Conservation (phyloP, 1,284 basidiomycete species). For the Ceratobasidium sp. region DNA sequence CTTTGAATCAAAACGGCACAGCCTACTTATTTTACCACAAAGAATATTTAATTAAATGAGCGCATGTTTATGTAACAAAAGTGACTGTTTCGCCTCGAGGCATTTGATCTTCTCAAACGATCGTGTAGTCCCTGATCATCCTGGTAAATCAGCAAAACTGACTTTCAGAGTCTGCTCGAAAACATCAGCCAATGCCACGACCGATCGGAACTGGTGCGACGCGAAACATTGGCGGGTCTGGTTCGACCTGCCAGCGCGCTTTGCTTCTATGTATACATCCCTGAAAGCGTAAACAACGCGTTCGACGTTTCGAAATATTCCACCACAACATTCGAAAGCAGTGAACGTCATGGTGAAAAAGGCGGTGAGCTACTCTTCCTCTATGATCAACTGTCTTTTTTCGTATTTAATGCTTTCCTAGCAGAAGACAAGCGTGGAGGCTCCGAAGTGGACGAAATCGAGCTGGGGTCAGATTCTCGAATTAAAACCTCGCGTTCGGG, state of each 20-base stretch:
- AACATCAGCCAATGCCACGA: too few relatives aligned
- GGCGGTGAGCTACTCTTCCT: neutral
- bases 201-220: too few relatives aligned
- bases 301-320: neutral
- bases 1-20: too few relatives aligned
- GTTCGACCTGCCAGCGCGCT: neutral
- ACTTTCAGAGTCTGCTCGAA: neutral
- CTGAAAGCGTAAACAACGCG: conserved; percentile 26
- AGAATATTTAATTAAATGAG: neutral
- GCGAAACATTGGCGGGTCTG: too few relatives aligned
- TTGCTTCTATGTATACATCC: conserved; percentile 7
- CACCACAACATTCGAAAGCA: neutral
- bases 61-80: neutral
- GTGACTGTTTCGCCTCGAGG: conserved; percentile 9
- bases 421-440: too few relatives aligned
- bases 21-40: too few relatives aligned
- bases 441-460: neutral
- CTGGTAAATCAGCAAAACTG: neutral
- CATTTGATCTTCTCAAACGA: neutral
- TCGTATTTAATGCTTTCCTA: too few relatives aligned
- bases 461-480: neutral
- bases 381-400: too few relatives aligned
- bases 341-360: neutral
- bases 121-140: neutral
- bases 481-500: neutral